Conservation (phyloP, 2,329 filamentous ascomycete species). For the Pleurostoma richardsiae region DNA sequence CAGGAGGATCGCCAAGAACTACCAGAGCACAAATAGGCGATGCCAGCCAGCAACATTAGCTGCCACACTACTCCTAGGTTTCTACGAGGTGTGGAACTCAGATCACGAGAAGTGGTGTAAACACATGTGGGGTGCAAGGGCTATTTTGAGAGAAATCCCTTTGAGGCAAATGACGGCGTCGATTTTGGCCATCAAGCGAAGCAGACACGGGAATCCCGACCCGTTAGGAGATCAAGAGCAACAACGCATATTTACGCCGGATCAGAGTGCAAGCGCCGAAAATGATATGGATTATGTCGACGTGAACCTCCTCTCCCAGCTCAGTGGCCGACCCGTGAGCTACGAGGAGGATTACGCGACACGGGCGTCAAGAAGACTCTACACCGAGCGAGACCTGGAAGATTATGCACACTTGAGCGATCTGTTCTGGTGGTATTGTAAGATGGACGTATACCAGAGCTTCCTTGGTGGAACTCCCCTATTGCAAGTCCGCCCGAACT, state of each 20-base stretch:
- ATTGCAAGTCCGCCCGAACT: slow-evolving; percentile 57
- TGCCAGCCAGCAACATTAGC: slow-evolving; percentile 79
- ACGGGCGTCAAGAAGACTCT: slow-evolving; percentile 5
- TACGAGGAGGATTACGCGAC: slow-evolving; percentile 10
- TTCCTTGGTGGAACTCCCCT: slow-evolving; percentile 79
- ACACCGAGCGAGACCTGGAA: slow-evolving; percentile 63
- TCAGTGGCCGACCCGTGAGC: slow-evolving; percentile 32
- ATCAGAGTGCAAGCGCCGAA: slow-evolving; percentile 11
- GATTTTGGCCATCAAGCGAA: slow-evolving; percentile 59
- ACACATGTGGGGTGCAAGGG: slow-evolving; percentile 78
- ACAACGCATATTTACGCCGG: slow-evolving; percentile 14
- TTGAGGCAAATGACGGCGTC: slow-evolving; percentile 67
- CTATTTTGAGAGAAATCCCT: slow-evolving; percentile 78
- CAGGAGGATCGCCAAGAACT: slow-evolving; percentile 69
- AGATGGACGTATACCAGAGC: slow-evolving; percentile 90
- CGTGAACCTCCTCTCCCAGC: slow-evolving; percentile 30
- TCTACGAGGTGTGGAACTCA: slow-evolving; percentile 91
- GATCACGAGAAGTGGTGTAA: slow-evolving; percentile 96
- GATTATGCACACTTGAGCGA: slow-evolving; percentile 79
- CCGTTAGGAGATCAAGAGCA: slow-evolving; percentile 21
- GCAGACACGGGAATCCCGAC: slow-evolving; percentile 25
- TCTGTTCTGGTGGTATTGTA: slow-evolving; percentile 92
- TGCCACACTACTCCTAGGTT: slow-evolving; percentile 78
- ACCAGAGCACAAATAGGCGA: slow-evolving; percentile 63
- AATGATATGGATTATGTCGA: slow-evolving; percentile 33